phyloP scores from a whole-genome alignment of 2,329 filamentous ascomycete species.

The Diaporthe vaccinii region DNA sequence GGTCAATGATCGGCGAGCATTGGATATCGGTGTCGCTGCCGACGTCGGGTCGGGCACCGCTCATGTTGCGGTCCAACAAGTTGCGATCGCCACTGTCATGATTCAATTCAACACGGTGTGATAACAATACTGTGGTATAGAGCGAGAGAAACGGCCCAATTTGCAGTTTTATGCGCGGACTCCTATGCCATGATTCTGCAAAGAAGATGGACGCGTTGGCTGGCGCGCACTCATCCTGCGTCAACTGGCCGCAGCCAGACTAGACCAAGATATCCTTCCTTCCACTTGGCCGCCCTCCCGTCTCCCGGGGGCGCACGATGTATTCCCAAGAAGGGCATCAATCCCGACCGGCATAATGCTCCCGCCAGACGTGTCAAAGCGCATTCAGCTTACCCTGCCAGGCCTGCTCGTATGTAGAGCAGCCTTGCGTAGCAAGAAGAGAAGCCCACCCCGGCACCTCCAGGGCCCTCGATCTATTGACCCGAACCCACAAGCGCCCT shows the following conservation, averaged over 20 bases:
- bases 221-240: background rate
- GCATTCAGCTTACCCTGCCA: background rate
- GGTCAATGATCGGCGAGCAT: constrained; percentile 14
- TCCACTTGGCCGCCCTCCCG: constrained; percentile 13
- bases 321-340: constrained; percentile 14
- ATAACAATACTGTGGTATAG: constrained; percentile 21
- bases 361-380: constrained; percentile 11
- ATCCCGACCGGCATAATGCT: constrained; percentile 25
- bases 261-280: background rate
- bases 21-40: background rate
- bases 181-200: background rate
- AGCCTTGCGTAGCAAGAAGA: background rate
- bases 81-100: constrained; percentile 28
- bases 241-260: background rate
- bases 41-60: constrained; percentile 29
- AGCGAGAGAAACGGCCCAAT: background rate
- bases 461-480: constrained; percentile 1
- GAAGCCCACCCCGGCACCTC: background rate
- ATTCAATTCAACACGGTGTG: constrained; percentile 26
- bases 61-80: constrained; percentile 18
- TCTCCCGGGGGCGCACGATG: background rate
- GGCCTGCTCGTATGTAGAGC: too few species aligned
- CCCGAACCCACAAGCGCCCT: constrained; percentile 18
- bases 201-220: background rate
- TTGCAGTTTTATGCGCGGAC: background rate